A percentile compares a stretch with the other conserved stretches of the same genome.
phyloP scores from a whole-genome alignment of 345 rosid genomes.

The Gossypium arboreum region DNA sequence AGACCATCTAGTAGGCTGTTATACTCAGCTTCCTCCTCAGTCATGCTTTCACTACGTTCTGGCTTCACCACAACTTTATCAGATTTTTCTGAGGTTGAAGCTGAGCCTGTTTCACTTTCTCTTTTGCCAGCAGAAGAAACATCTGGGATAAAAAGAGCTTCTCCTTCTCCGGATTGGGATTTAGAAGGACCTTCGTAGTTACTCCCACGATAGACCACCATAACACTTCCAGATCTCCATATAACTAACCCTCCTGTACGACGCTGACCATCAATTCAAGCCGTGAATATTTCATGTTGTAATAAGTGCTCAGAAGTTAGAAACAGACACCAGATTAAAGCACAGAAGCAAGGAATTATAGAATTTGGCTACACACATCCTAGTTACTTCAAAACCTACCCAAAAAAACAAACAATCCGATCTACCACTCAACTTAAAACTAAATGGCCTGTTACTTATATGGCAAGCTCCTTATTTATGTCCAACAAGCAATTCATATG shows the following conservation, averaged over 20 bases:
- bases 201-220: constrained; percentile 85
- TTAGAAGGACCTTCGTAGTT: constrained; percentile 70
- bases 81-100: constrained; percentile 31
- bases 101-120: constrained; percentile 29
- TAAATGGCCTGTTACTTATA: not conserved
- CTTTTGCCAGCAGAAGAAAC: constrained; percentile 48
- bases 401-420: not conserved
- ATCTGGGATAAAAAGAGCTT: constrained; percentile 64
- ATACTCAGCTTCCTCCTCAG: constrained; percentile 81
- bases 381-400: constrained; percentile 12
- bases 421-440: not conserved
- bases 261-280: constrained; percentile 61
- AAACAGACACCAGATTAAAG: not conserved
- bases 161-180: constrained; percentile 40
- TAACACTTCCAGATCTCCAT: constrained; percentile 98
- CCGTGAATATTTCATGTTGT: constrained; percentile 22
- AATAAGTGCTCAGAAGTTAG: not conserved
- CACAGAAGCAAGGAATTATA: constrained; percentile 1
- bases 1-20: constrained; percentile 70
- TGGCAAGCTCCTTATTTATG: not conserved
- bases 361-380: not conserved
- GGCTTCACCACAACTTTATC: constrained; percentile 33
- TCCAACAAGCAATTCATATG: not conserved
- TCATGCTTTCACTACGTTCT: constrained; percentile 38
- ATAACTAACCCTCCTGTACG: constrained; percentile 93